Percentiles rank a stretch among this genome's conserved stretches.
Evolutionary conservation across 345 rosid species (phyloP).

Genomic region (Litchi chinensis): DNA sequence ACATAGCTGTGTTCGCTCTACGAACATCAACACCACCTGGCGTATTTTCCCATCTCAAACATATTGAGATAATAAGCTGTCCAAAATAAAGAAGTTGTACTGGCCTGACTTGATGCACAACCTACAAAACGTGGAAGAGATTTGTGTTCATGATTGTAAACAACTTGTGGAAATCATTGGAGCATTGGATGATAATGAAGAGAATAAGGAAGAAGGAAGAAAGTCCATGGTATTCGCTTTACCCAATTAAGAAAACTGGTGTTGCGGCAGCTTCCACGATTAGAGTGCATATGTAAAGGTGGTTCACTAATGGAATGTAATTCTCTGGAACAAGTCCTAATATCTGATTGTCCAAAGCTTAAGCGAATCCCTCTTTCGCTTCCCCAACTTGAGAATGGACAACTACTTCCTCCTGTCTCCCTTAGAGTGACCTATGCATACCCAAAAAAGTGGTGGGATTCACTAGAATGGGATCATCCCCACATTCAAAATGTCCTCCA

Average conservation of each 20-base stretch:
- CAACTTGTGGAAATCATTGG: slow-evolving; percentile 32
- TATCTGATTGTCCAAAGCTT: slow-evolving; percentile 6
- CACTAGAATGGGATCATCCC: slow-evolving; percentile 28
- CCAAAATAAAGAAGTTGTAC: slow-evolving; percentile 17
- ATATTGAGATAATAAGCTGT: neutral
- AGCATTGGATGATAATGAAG: slow-evolving; percentile 1
- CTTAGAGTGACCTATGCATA: neutral
- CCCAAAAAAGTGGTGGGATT: slow-evolving; percentile 18
- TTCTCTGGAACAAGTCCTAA: slow-evolving; percentile 7
- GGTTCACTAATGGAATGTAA: neutral
- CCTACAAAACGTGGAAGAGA: slow-evolving; percentile 26
- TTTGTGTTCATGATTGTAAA: neutral
- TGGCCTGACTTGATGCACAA: neutral
- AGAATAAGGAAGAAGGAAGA: neutral
- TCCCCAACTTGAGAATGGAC: slow-evolving; percentile 10
- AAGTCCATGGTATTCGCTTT: neutral
- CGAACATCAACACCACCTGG: neutral
- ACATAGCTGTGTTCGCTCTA: too few relatives aligned
- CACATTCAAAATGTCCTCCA: slow-evolving; percentile 9
- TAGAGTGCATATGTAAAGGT: slow-evolving; percentile 21
- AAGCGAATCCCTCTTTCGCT: slow-evolving; percentile 21
- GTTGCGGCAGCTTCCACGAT: neutral
- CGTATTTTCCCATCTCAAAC: neutral
- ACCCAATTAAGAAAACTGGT: neutral
- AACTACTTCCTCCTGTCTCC: slow-evolving; percentile 18